Evolutionary conservation across 371 early-diverging fungal species (phyloP), one percentile per base, ranked within the genome.

Genomic region (Rhizomucor miehei): DNA sequence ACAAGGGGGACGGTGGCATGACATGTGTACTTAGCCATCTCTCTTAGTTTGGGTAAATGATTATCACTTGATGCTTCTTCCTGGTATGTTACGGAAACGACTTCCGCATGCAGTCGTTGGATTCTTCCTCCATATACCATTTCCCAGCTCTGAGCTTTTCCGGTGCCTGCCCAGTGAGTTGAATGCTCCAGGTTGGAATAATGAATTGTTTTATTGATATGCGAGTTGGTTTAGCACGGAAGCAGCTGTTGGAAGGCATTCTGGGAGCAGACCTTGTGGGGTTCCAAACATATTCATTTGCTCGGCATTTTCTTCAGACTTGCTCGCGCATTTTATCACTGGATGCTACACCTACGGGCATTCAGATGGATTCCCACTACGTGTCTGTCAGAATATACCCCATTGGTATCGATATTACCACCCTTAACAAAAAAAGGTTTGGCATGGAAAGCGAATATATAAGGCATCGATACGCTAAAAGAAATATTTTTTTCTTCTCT

Each of bases 41-140:
- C 37, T 79, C 95, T 51, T 94, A 81, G 88, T 99, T 39, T 99
- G 98, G 98, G 88, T 99, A 52, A 97, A 99, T 63, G 99, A 99
- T 77, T 99, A 99, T 69, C 99, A 99, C 70, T 66, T 98, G 44
- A 82, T 97, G 75, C 71, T 96, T 36, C 80, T 98, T 8, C 99
- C 99, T 6, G 74, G 81, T 48, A 82, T 98, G 81, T 64, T 99
- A n/a, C 86, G 94, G 36, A 71, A 83, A 61, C 73, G 68, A 39
- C 60, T 95, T n/a, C 95, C 94, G 0, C 62, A 79, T 17, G 90
- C 94, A 2, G 82, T 85, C 37, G 89, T 99, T 52, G 97, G 97
- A 13, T 90, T 98, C 70, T 99, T 99, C 68, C 75, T 98, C 35
- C 99, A 99, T 79, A 92, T 95, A 1, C 97, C 98, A 6, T 99